A percentile compares a stretch with the other conserved stretches of the same genome.
Evolutionary conservation across 2,329 filamentous ascomycete genomes (phyloP).

Genomic region (Lachnellula arida): DNA sequence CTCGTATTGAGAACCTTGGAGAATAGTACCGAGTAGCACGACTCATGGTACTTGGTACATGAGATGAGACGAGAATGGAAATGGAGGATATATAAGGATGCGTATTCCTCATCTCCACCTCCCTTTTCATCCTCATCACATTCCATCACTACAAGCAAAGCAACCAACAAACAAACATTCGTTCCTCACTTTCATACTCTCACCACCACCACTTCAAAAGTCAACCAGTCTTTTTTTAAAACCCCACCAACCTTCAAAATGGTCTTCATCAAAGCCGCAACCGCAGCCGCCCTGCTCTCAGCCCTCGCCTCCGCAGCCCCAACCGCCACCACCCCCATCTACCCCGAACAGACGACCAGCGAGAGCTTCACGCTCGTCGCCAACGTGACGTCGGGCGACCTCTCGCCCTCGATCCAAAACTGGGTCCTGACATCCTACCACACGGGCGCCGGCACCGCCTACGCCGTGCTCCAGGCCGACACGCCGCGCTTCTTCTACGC

Average conservation of each 20-base stretch:
- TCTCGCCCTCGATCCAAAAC: constrained; percentile 39
- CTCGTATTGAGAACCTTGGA: too few relatives aligned
- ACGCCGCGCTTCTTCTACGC: constrained; percentile 41
- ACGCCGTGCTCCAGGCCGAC: constrained; percentile 34
- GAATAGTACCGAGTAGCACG: too few relatives aligned
- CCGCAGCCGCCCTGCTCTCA: constrained; percentile 9
- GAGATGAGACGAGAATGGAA: too few relatives aligned
- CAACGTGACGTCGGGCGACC: constrained; percentile 41
- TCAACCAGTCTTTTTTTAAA: neutral
- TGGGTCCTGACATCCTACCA: constrained; percentile 40
- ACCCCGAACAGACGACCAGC: constrained; percentile 12
- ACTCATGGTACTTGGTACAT: too few relatives aligned
- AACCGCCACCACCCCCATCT: constrained; percentile 8
- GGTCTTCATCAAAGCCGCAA: constrained; percentile 5
- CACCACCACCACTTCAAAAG: neutral
- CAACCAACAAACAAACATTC: neutral
- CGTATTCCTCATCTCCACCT: too few relatives aligned
- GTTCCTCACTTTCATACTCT: neutral
- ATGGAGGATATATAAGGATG: too few relatives aligned
- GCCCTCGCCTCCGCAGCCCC: constrained; percentile 13
- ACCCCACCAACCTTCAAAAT: neutral
- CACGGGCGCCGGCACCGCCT: constrained; percentile 38
- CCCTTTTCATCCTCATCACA: neutral
- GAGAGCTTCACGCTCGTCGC: constrained; percentile 38
- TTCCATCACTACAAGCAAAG: neutral